phyloP scores from a whole-genome alignment of 306 rosid genomes.

The Vachellia collinsii region DNA sequence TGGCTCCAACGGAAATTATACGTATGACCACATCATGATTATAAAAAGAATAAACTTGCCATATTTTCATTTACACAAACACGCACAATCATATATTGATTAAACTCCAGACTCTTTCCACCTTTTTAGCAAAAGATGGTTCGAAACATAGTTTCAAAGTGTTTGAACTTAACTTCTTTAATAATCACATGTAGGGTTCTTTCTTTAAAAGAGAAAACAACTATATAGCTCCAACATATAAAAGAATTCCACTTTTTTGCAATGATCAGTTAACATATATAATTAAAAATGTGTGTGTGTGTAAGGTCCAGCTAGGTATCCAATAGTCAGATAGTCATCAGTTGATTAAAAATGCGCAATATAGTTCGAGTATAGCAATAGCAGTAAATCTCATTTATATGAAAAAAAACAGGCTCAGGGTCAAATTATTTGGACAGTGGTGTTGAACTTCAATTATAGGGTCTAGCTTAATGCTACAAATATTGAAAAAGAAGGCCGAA shows the following conservation, averaged over 20 bases:
- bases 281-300: no score
- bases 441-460: conserved; percentile 4
- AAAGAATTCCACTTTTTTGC: background rate
- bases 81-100: no score
- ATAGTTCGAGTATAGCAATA: background rate
- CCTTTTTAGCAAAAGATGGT: background rate
- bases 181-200: no score
- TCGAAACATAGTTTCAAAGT: background rate
- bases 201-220: no score
- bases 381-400: background rate
- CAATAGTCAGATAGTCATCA: background rate
- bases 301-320: background rate
- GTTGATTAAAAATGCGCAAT: background rate
- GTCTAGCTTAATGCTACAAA: background rate
- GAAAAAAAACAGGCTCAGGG: background rate
- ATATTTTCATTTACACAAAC: no score
- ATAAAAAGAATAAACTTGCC: background rate
- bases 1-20: background rate
- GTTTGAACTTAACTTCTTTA: background rate
- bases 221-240: background rate
- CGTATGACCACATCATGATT: background rate
- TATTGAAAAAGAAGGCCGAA: background rate
- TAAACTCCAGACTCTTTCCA: background rate
- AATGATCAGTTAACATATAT: background rate
- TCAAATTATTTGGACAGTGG: conserved; percentile 6